Conservation (phyloP, 148 eudicot genomes). For the Persicaria maculosa region DNA sequence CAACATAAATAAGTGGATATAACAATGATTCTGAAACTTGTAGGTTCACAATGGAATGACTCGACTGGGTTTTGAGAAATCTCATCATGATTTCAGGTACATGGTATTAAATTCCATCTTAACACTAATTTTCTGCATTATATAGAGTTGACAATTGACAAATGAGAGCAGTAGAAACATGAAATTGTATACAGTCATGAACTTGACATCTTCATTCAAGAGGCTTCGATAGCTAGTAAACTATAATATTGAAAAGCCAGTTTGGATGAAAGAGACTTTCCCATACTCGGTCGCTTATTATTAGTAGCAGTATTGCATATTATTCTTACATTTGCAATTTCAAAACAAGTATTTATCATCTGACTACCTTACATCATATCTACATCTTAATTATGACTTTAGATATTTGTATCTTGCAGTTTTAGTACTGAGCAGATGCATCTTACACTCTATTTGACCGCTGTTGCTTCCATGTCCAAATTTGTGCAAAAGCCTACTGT, state of each 20-base stretch:
- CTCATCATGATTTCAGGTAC: conserved; percentile 68
- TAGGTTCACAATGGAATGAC: conserved; percentile 96
- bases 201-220: neutral
- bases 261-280: neutral
- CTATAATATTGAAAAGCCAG: neutral
- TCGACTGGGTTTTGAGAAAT: conserved; percentile 72
- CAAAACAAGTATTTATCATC: neutral
- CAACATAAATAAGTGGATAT: neutral
- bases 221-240: neutral
- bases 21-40: conserved; percentile 10
- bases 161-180: neutral
- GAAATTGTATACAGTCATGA: neutral
- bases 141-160: neutral
- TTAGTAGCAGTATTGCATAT: neutral
- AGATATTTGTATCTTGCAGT: conserved; percentile 34
- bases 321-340: neutral
- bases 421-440: conserved; percentile 73
- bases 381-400: neutral
- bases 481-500: conserved; percentile 70
- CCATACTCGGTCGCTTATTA: neutral
- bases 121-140: neutral
- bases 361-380: neutral
- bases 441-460: conserved; percentile 73
- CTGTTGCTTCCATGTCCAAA: conserved; percentile 64
- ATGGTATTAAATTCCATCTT: neutral